These are phyloP conservation scores for Hygrophila difformis DNA, from an alignment of 257 asterid genomes.

Conservation along the genomic window DNA sequence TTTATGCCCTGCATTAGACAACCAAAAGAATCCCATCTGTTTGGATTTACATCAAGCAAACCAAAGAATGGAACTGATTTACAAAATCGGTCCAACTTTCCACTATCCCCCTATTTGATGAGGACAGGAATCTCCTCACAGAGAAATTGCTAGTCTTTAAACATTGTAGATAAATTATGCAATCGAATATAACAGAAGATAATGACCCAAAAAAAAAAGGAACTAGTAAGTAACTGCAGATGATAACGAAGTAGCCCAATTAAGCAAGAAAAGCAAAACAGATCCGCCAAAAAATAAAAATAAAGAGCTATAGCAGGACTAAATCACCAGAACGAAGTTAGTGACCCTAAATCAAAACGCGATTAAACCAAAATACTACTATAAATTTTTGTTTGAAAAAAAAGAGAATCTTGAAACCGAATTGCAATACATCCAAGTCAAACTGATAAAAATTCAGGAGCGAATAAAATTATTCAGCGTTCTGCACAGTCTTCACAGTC, in stretches of 20 bases:
- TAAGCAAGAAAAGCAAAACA: slow-evolving; percentile 15
- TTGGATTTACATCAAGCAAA: neutral
- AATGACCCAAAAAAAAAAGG: slow-evolving; percentile 1
- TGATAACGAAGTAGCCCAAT: slow-evolving; percentile 15
- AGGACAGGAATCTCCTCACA: neutral
- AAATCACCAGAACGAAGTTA: slow-evolving; percentile 5
- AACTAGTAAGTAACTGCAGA: slow-evolving; percentile 14
- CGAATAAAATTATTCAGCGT: neutral
- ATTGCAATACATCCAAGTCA: slow-evolving; percentile 15
- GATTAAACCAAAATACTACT: neutral
- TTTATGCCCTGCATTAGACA: neutral
- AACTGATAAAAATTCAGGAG: slow-evolving; percentile 12
- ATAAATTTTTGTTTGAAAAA: no score
- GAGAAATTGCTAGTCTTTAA: neutral
- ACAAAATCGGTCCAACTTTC: no score
- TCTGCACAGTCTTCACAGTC: slow-evolving; percentile 5
- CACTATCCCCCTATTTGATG: no score
- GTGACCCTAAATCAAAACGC: slow-evolving; percentile 2
- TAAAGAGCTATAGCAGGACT: neutral
- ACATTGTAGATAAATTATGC: neutral
- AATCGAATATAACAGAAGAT: slow-evolving; percentile 10
- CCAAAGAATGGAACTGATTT: neutral
- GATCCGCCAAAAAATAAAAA: neutral
- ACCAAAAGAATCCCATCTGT: neutral
- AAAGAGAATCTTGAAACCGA: slow-evolving; percentile 16